phyloP scores from a whole-genome alignment of 2,329 filamentous ascomycete genomes.

The Beauveria sp. region DNA sequence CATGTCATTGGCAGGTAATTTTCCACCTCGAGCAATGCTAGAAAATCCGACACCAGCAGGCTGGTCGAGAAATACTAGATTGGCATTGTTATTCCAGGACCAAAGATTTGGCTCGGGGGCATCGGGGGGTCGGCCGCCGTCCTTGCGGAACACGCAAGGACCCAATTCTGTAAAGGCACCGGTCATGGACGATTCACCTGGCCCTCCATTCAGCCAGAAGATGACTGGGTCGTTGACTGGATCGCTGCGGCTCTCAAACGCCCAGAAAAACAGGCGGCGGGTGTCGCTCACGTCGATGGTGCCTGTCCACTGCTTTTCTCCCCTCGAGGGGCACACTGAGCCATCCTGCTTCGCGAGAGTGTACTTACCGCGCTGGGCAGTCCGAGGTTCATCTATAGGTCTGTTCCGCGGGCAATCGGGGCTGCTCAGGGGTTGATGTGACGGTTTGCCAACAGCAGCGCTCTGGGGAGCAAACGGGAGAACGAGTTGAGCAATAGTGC shows the following conservation, averaged over 20 bases:
- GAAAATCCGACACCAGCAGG: slow-evolving; percentile 55
- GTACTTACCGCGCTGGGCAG: slow-evolving; percentile 13
- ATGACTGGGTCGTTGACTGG: slow-evolving; percentile 28
- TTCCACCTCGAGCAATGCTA: slow-evolving; percentile 21
- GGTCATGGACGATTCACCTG: slow-evolving; percentile 13
- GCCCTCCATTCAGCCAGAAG: slow-evolving; percentile 36
- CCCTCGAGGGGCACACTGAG: slow-evolving; percentile 12
- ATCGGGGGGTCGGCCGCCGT: neutral
- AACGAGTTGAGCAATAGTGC: neutral
- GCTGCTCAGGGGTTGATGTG: neutral
- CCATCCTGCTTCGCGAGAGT: slow-evolving; percentile 12
- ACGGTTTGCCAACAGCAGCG: neutral
- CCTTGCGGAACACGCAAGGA: slow-evolving; percentile 12
- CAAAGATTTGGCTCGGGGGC: slow-evolving; percentile 12
- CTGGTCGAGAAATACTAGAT: slow-evolving; percentile 37
- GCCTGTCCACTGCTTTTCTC: slow-evolving; percentile 16
- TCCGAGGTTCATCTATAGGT: neutral
- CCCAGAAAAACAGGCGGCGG: slow-evolving; percentile 19
- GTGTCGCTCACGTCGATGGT: slow-evolving; percentile 16
- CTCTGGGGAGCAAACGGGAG: neutral
- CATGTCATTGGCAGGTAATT: slow-evolving; percentile 29
- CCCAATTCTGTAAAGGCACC: slow-evolving; percentile 15
- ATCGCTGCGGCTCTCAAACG: slow-evolving; percentile 19
- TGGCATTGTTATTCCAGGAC: slow-evolving; percentile 19
- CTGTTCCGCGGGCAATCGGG: neutral